Evolutionary conservation across 2,329 filamentous ascomycete species (phyloP).

Genomic region (Microdochium paspali): DNA sequence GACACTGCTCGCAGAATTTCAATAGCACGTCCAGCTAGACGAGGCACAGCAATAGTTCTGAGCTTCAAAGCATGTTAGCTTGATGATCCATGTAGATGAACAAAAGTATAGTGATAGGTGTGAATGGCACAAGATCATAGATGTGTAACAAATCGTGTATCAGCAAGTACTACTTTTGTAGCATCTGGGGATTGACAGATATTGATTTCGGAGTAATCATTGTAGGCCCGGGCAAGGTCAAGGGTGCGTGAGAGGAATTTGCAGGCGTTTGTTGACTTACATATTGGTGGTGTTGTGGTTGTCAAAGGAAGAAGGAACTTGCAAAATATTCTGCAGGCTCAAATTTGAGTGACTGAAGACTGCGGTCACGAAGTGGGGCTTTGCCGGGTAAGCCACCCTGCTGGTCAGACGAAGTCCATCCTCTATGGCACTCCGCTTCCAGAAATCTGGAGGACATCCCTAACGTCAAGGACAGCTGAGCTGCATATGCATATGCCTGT

Average conservation of each 20-base stretch:
- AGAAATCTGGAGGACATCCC: no score
- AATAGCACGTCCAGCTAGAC: neutral
- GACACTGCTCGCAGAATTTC: no score
- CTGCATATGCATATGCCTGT: no score
- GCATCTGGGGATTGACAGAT: constrained; percentile 81
- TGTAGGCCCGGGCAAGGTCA: neutral
- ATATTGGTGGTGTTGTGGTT: constrained; percentile 5
- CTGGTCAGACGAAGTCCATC: no score
- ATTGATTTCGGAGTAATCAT: constrained; percentile 56
- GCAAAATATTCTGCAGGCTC: neutral
- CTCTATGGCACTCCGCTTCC: no score
- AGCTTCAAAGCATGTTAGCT: neutral
- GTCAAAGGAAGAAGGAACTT: constrained; percentile 6
- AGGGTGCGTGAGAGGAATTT: neutral
- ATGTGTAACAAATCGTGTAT: constrained; percentile 33
- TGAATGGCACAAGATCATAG: constrained; percentile 6
- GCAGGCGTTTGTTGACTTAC: constrained; percentile 9
- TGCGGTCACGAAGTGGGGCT: neutral
- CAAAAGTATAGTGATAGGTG: neutral
- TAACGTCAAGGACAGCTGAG: no score
- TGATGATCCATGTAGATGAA: neutral
- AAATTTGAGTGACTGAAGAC: neutral
- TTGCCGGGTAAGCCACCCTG: neutral
- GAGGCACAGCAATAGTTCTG: neutral
- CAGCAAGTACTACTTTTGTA: constrained; percentile 35